Percentiles rank a stretch among this genome's conserved stretches.
These are phyloP conservation scores for Taiozyma sp. DNA, from an alignment of 1,139 yeast genomes.

Conservation along the genomic window DNA sequence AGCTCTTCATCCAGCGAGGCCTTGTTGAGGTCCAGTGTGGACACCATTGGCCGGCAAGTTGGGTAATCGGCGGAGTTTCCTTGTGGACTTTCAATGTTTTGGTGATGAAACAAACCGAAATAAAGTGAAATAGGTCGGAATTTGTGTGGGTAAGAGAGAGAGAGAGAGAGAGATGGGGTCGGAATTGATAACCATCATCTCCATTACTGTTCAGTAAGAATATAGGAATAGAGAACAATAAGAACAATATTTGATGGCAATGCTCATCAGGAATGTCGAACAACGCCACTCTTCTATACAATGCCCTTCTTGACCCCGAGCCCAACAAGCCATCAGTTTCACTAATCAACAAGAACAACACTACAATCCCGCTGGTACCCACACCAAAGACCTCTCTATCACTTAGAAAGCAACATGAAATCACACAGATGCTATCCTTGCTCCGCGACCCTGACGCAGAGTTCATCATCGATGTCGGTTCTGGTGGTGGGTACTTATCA, in stretches of 20 bases:
- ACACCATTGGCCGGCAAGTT: neutral
- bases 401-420: constrained; percentile 10
- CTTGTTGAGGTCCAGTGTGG: neutral
- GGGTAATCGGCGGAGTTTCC: neutral
- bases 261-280: neutral
- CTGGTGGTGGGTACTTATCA: constrained; percentile 9
- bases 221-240: too few species aligned
- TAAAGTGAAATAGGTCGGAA: too few species aligned
- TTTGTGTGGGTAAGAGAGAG: too few species aligned
- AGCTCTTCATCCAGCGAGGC: constrained; percentile 6
- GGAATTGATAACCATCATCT: too few species aligned
- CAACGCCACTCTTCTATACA: neutral
- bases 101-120: neutral
- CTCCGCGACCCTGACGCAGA: constrained; percentile 2
- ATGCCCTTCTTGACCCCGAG: neutral
- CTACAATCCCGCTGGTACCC: neutral
- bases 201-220: too few species aligned
- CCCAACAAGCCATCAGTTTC: neutral
- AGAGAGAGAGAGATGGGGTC: too few species aligned
- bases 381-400: constrained; percentile 2
- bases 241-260: neutral
- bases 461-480: constrained; percentile 13
- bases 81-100: neutral
- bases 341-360: neutral
- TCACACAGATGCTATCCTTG: constrained; percentile 6